A percentile compares a stretch with the other conserved stretches of the same genome.
phyloP scores from a whole-genome alignment of 176 grass and related monocot genomes.

The Olyra latifolia region DNA sequence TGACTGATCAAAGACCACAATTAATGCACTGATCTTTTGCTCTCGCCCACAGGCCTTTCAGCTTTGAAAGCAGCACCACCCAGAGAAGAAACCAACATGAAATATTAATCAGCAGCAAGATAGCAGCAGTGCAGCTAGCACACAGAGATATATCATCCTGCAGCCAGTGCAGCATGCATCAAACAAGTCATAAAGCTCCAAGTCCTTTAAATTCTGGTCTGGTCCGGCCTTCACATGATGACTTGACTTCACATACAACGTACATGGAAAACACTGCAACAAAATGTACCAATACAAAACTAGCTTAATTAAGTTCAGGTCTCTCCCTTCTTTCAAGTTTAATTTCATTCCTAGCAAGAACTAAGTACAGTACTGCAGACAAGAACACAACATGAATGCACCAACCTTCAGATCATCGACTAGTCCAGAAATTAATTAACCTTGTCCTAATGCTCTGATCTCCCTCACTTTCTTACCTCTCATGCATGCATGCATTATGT shows the following conservation, averaged over 20 bases:
- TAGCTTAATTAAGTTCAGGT: not conserved
- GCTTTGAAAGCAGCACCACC: conserved; percentile 47
- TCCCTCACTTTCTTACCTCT: conserved; percentile 7
- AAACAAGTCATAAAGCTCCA: conserved; percentile 35
- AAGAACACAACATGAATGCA: conserved; percentile 8
- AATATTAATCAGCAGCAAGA: conserved; percentile 40
- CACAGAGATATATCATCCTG: not conserved
- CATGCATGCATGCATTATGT: not conserved
- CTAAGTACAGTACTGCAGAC: not conserved
- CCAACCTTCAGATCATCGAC: not conserved
- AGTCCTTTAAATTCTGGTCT: conserved; percentile 23
- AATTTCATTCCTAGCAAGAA: not conserved
- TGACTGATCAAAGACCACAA: not conserved
- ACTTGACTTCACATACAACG: conserved; percentile 13
- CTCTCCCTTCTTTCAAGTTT: not conserved
- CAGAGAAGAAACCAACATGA: conserved; percentile 59
- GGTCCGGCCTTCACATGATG: conserved; percentile 30
- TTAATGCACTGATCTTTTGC: conserved; percentile 22
- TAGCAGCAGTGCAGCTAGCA: not conserved
- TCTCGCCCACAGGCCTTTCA: conserved; percentile 9
- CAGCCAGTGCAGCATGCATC: not conserved
- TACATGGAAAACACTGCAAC: not conserved
- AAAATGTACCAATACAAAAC: conserved; percentile 10
- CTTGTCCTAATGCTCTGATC: not conserved
- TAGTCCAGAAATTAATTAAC: not conserved